Evolutionary conservation across 1,284 basidiomycete species (phyloP).

Genomic region (Papiliotrema flavescens): DNA sequence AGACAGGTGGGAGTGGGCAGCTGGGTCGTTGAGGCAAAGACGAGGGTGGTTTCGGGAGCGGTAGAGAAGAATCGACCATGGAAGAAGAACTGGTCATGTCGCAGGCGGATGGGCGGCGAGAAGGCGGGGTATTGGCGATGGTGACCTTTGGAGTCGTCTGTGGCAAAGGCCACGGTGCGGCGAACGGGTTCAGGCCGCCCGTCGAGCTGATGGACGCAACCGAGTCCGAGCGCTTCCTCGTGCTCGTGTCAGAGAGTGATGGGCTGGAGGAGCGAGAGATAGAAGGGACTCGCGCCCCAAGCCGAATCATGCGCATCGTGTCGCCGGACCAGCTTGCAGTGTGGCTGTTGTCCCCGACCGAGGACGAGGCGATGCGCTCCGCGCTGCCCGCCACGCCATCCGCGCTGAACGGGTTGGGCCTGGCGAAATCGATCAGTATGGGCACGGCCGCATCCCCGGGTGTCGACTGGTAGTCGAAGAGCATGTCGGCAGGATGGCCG

Average conservation of each 20-base stretch:
- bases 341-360: too few relatives aligned
- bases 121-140: background rate
- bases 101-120: background rate
- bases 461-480: slow-evolving; percentile 6
- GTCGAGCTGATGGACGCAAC: background rate
- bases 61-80: slow-evolving; percentile 3
- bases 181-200: slow-evolving; percentile 22
- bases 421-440: slow-evolving; percentile 6
- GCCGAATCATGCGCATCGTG: background rate
- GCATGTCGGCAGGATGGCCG: slow-evolving; percentile 1
- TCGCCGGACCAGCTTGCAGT: background rate
- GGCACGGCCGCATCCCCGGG: slow-evolving; percentile 5
- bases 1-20: slow-evolving; percentile 26
- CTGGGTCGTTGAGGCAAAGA: slow-evolving; percentile 24
- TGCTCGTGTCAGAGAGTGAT: background rate
- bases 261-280: background rate
- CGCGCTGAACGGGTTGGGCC: slow-evolving; percentile 1
- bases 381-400: background rate
- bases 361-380: background rate
- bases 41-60: slow-evolving; percentile 16
- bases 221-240: background rate
- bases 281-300: slow-evolving; percentile 2
- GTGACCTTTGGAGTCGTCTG: slow-evolving; percentile 6
- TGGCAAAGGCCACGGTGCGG: slow-evolving; percentile 22
- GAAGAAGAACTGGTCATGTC: background rate